Evolutionary conservation across 257 asterid genomes (phyloP), one percentile per base, ranked within the genome.

Genomic region (Coffea eugenioides): DNA sequence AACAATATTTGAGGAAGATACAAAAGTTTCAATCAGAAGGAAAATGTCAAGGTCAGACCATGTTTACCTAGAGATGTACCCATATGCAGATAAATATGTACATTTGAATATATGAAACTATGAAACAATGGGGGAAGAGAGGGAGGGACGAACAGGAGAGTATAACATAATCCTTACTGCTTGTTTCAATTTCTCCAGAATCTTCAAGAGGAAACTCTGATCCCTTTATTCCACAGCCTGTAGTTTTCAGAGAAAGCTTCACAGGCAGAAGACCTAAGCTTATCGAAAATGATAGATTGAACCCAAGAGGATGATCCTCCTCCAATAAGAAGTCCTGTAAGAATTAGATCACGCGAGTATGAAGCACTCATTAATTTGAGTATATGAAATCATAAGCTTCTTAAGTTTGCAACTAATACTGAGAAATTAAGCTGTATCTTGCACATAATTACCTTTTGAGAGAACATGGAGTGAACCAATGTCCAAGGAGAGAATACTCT

Each of bases 201-300:
- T 91, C 98, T 75, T 92, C 96, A 81, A 80, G 82, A 71, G 90
- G 83, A 87, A 92, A 88, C 83, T 87, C 98, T 6, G 96, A 90
- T 79, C 78, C 88, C 85, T 86, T 89, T 82, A 93, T 92, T 84
- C 99, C 99, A 87, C 99, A 96, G 77, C 97, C 97, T 46, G 93
- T 92, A 80, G 98, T 89, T 88, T 75, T 83, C 71, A 92, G 89
- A 62, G 97, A 88, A 71, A 94, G 82, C 15, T 81, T 81, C 84
- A 90, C 88, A 77, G 99, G 99, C 87, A 95, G 88, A 85, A 95
- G 92, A 79, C 98, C 98, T 86, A 95, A 89, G 88, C 98, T 94
- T 84, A 90, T 79, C 52, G 97, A 89, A 90, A 96, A 93, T n/a
- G 93, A 89, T 52, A 94, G 85, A 77, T 88, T 90, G 82, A 96